Conservation (phyloP, 768 basidiomycete genomes). For the Mycena latifolia region DNA sequence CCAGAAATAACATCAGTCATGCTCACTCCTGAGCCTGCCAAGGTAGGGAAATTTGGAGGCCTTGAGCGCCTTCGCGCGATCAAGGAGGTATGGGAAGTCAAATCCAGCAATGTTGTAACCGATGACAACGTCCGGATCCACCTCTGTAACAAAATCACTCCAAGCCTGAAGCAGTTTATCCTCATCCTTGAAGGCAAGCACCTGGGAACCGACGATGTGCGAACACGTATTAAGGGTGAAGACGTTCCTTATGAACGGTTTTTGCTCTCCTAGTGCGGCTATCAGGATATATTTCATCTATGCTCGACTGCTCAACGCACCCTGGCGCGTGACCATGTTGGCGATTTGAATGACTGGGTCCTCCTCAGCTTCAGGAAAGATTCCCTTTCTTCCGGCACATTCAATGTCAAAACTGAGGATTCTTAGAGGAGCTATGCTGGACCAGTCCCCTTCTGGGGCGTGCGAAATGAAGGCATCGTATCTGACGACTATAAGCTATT, state of each 20-base stretch:
- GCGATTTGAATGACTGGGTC: conserved; percentile 99
- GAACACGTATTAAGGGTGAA: conserved; percentile 96
- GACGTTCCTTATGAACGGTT: conserved; percentile 96
- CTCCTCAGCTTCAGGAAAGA: conserved; percentile 90
- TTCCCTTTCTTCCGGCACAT: conserved; percentile 97
- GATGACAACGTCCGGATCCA: conserved; percentile 96
- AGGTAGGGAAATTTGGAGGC: conserved; percentile 76
- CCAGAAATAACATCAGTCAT: not conserved
- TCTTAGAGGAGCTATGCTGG: conserved; percentile 90
- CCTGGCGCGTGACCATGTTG: conserved; percentile 98
- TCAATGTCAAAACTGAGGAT: conserved; percentile 99
- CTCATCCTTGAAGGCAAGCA: conserved; percentile 86
- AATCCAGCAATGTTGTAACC: conserved; percentile 96
- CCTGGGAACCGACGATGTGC: conserved; percentile 98
- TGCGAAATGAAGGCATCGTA: conserved; percentile 92
- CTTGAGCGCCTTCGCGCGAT: conserved; percentile 89
- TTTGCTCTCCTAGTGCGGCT: conserved; percentile 75
- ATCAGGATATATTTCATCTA: not conserved
- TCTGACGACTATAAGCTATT: conserved; percentile 53
- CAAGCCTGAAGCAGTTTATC: conserved; percentile 81
- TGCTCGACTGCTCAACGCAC: conserved; percentile 53
- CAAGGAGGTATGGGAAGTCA: conserved; percentile 96
- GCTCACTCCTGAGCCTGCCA: conserved; percentile 79
- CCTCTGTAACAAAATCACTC: conserved; percentile 89
- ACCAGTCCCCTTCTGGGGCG: conserved; percentile 92